These are phyloP conservation scores for Diplodia seriata DNA, from an alignment of 2,329 filamentous ascomycete genomes.

Conservation along the genomic window DNA sequence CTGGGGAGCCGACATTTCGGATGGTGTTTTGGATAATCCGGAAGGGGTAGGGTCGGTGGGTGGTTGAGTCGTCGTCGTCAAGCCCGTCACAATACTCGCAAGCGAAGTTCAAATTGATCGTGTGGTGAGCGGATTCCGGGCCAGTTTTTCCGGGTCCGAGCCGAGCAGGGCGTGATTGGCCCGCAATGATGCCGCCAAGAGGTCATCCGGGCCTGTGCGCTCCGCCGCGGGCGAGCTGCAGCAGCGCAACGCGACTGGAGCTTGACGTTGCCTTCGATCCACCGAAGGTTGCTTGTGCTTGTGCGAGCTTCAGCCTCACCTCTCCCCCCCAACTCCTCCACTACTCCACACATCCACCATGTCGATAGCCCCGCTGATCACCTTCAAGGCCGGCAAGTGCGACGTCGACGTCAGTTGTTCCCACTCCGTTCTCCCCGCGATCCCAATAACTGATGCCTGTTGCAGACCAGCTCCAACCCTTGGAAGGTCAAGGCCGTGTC, in stretches of 20 bases:
- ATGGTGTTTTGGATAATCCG: slow-evolving; percentile 51
- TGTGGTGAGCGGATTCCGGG: slow-evolving; percentile 26
- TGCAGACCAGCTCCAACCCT: slow-evolving; percentile 59
- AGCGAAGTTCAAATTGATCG: slow-evolving; percentile 31
- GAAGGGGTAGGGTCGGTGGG: slow-evolving; percentile 33
- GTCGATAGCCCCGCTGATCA: slow-evolving; percentile 86
- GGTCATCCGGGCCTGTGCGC: slow-evolving; percentile 30
- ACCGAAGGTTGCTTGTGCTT: slow-evolving; percentile 20
- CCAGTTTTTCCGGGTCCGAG: slow-evolving; percentile 28
- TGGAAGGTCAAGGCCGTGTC: slow-evolving; percentile 75
- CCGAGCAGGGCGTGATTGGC: slow-evolving; percentile 24
- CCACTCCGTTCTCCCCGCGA: background rate
- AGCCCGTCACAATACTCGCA: slow-evolving; percentile 25
- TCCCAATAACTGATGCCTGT: slow-evolving; percentile 12
- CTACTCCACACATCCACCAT: slow-evolving; percentile 56
- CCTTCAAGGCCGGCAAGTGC: slow-evolving; percentile 94
- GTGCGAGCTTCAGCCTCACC: slow-evolving; percentile 29
- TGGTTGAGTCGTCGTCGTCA: slow-evolving; percentile 34
- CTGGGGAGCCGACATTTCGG: slow-evolving; percentile 68
- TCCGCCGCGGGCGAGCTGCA: slow-evolving; percentile 34
- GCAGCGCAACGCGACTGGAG: slow-evolving; percentile 14
- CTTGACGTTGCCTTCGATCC: slow-evolving; percentile 34
- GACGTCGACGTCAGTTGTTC: slow-evolving; percentile 72
- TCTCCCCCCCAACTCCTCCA: slow-evolving; percentile 20
- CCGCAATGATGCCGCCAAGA: slow-evolving; percentile 25